Evolutionary conservation across 2,329 filamentous ascomycete species (phyloP).

Genomic region (Fragosphaeria purpurea): DNA sequence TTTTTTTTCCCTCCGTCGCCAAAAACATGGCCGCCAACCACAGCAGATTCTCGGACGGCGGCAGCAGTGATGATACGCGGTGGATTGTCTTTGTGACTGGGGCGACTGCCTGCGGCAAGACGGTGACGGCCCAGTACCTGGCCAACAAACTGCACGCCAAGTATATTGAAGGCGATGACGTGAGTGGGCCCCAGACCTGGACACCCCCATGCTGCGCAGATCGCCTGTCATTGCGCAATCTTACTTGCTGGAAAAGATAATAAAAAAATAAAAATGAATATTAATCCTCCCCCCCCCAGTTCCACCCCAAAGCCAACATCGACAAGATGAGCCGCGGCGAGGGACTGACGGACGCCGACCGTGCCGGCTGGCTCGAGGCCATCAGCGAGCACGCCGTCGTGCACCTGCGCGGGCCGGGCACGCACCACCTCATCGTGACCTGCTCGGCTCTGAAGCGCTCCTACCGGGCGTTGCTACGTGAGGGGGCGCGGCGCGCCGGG

Average conservation of each 20-base stretch:
- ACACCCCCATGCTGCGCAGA: too few species aligned
- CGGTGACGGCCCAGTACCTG: conserved; percentile 44
- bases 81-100: conserved; percentile 54
- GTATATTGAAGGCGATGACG: conserved; percentile 53
- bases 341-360: conserved; percentile 63
- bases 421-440: conserved; percentile 58
- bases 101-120: conserved; percentile 52
- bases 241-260: too few species aligned
- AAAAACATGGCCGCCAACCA: too few species aligned
- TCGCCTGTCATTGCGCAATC: too few species aligned
- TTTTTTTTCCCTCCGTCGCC: too few species aligned
- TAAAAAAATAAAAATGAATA: too few species aligned
- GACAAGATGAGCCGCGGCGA: conserved; percentile 63
- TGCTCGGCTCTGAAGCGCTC: conserved; percentile 72
- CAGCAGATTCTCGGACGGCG: conserved; percentile 1
- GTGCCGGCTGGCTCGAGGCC: conserved; percentile 65
- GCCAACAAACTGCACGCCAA: conserved; percentile 38
- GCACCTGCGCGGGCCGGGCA: conserved; percentile 26
- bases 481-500: conserved; percentile 44
- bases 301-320: conserved; percentile 53
- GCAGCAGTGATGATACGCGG: conserved; percentile 5
- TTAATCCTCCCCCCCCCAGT: conserved; percentile 24
- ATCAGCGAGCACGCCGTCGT: conserved; percentile 40
- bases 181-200: conserved; percentile 24
- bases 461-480: conserved; percentile 60